Evolutionary conservation across 1,139 yeast genomes (phyloP), one percentile per base, ranked within the genome.

Genomic region (Yamadazyma buinensis): DNA sequence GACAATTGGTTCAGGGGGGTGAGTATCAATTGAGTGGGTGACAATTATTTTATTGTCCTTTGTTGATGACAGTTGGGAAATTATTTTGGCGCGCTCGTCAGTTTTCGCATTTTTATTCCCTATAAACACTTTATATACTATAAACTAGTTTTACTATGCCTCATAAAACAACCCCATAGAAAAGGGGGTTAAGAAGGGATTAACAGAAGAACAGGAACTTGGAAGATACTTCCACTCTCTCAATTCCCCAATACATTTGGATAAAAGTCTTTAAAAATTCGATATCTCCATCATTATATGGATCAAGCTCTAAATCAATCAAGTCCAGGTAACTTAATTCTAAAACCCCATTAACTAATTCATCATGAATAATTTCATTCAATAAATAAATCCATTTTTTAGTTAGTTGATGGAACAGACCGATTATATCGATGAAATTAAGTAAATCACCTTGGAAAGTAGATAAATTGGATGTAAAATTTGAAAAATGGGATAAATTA

Each of bases 291-390:
- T 55, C 44, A 14, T 80, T 72, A 48, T 81, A 76, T 2, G 92
- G 88, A 53, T 84, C 92, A 35, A 84, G 62, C 23, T 87, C 94
- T 82, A 84, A 75, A 36, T 80, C 85, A 13, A 68, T 59, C 36
- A 84, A 53, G 51, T 84, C 92, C 45, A 74, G 72, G 43, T 66
- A 66, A 2, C 72, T 71, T 26, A 72, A 62, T 42, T 70, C 76
- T 7, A 44, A 26, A 7, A 29, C 28, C 11, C 33, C 35, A 15
- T 42, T 40, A 20, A 50, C 53, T n/a, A 49, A 34, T 37, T 55
- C 59, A 38, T 66, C 72, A 15, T 46, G 37, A 3, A 66, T 54
- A 19, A 66, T 56, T 33, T 67, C 71, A 36, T 67, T 57, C 20
- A 68, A 53, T 26, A 67, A 39, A 39, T 54, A 55, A 31, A 67